A percentile compares a stretch with the other conserved stretches of the same genome.
Conservation (phyloP, 2,329 filamentous ascomycete genomes). For the Chaetomiaceae sp. region DNA sequence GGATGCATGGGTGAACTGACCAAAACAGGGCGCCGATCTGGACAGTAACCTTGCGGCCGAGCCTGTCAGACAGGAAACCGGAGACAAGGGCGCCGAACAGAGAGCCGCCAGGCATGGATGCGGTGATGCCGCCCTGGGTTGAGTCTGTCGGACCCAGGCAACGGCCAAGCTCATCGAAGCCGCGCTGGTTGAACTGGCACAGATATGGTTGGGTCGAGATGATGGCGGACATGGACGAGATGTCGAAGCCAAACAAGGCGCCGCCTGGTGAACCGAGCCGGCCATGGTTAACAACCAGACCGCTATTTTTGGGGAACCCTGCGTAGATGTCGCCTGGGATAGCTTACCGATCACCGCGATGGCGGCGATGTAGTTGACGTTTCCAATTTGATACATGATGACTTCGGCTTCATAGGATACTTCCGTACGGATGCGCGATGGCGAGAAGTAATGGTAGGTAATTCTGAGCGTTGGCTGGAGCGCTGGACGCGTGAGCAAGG, state of each 20-base stretch:
- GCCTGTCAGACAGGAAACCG: constrained; percentile 51
- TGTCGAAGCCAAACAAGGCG: constrained; percentile 39
- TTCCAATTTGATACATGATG: constrained; percentile 28
- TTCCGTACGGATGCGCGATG: no score
- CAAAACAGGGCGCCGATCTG: constrained; percentile 45
- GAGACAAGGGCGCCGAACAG: constrained; percentile 58
- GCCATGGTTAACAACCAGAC: not conserved
- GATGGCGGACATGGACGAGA: constrained; percentile 41
- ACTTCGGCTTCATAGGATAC: not conserved
- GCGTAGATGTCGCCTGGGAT: not conserved
- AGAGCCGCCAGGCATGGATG: constrained; percentile 65
- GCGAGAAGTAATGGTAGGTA: no score
- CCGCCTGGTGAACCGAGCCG: constrained; percentile 26
- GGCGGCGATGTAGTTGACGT: constrained; percentile 39
- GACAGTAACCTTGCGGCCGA: constrained; percentile 44
- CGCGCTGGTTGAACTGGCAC: constrained; percentile 38
- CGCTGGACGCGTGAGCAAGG: no score
- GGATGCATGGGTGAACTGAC: constrained; percentile 30
- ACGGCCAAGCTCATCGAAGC: constrained; percentile 29
- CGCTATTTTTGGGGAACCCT: not conserved
- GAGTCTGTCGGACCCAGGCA: constrained; percentile 47
- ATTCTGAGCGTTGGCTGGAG: no score
- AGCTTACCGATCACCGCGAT: constrained; percentile 37
- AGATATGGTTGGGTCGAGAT: constrained; percentile 37
- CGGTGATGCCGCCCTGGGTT: constrained; percentile 59